These are phyloP conservation scores for Spathaspora hagerdaliae DNA, from an alignment of 805 yeast genomes.

Conservation along the genomic window DNA sequence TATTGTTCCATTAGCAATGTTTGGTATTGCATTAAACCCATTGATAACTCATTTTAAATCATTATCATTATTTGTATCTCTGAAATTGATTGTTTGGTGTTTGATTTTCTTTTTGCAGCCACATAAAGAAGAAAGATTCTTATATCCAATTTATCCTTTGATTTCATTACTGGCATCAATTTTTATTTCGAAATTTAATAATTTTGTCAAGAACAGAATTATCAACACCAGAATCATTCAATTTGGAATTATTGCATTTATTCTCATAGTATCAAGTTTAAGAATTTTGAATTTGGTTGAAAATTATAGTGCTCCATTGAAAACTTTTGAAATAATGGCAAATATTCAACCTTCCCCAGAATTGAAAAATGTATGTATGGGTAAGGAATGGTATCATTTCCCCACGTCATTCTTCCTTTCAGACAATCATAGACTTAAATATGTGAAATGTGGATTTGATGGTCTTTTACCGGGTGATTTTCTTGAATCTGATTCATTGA, in stretches of 20 bases:
- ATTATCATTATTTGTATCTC: slow-evolving; percentile 12
- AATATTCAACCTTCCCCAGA: slow-evolving; percentile 8
- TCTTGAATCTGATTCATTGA: slow-evolving; percentile 33
- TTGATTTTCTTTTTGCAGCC: slow-evolving; percentile 69
- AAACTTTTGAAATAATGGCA: slow-evolving; percentile 42
- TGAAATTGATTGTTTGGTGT: slow-evolving; percentile 65
- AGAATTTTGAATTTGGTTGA: slow-evolving; percentile 57
- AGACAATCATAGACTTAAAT: slow-evolving; percentile 56
- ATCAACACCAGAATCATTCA: neutral
- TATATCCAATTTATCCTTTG: slow-evolving; percentile 80
- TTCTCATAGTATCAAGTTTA: slow-evolving; percentile 25
- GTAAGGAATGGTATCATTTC: slow-evolving; percentile 92
- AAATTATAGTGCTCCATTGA: slow-evolving; percentile 73
- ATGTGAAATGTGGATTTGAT: slow-evolving; percentile 73
- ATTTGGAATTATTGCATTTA: neutral
- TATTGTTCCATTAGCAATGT: slow-evolving; percentile 38
- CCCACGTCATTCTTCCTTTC: slow-evolving; percentile 85
- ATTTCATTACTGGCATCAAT: slow-evolving; percentile 62
- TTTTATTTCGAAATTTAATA: slow-evolving; percentile 20
- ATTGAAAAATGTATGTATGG: slow-evolving; percentile 68
- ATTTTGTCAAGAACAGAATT: neutral
- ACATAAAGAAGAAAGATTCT: slow-evolving; percentile 89
- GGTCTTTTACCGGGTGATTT: slow-evolving; percentile 91
- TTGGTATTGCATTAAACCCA: slow-evolving; percentile 31
- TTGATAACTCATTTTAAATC: slow-evolving; percentile 9